Evolutionary conservation across 352 stramenopile species (phyloP).

Genomic region (Pythium apleroticum): DNA sequence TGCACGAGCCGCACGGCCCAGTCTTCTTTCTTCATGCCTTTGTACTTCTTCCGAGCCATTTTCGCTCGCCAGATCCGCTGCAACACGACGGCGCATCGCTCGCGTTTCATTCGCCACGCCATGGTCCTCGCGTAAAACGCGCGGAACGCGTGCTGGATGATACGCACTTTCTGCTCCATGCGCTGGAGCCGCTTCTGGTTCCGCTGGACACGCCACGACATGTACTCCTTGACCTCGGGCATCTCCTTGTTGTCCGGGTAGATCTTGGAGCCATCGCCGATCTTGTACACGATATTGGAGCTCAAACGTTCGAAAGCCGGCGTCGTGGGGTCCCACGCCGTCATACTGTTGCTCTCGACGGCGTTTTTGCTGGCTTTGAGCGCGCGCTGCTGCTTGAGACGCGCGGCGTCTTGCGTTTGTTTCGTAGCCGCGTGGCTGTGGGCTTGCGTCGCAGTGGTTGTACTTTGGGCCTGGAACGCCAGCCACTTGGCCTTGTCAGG

Average conservation of each 20-base stretch:
- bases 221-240: constrained; percentile 95
- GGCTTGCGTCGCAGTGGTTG: constrained; percentile 3
- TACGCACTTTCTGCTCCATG: constrained; percentile 75
- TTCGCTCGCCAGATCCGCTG: constrained; percentile 89
- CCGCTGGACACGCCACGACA: constrained; percentile 93
- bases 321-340: constrained; percentile 65
- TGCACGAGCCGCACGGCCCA: constrained; percentile 92
- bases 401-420: not conserved
- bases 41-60: constrained; percentile 69
- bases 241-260: constrained; percentile 57
- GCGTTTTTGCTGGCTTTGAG: not conserved
- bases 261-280: constrained; percentile 82
- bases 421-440: not conserved
- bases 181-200: constrained; percentile 92
- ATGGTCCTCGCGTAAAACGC: constrained; percentile 88
- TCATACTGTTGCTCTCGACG: constrained; percentile 21
- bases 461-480: constrained; percentile 38
- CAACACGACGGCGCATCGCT: constrained; percentile 79
- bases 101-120: constrained; percentile 64
- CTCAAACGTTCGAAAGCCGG: constrained; percentile 88
- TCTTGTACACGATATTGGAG: constrained; percentile 82
- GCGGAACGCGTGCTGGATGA: constrained; percentile 91
- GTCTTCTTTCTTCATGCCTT: constrained; percentile 80
- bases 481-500: constrained; percentile 42
- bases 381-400: not conserved